Base-by-base conservation (phyloP, 345 rosid genomes). In the Streptanthus diversifolius region DNA sequence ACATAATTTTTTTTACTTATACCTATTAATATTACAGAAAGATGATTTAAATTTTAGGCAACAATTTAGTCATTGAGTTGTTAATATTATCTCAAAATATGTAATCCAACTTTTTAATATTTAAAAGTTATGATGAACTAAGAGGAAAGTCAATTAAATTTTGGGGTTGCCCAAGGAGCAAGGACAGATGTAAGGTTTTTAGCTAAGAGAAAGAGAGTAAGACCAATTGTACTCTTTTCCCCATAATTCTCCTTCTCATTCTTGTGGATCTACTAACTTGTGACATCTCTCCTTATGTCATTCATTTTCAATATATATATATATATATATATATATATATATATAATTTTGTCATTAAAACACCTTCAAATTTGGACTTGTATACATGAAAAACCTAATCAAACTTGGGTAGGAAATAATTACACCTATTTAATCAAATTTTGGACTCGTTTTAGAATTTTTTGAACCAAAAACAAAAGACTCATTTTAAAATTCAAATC, bases 171-270 rank as follows among this genome's bases (percentile, higher is more conserved):
- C 57, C 52, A 47, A 66, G 60, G 71, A 45, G 65, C 45, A 73
- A 65, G 58, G 66, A 73, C 59, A 56, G 33, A 65, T 56, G 66
- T 55, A 55, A 64, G 39, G 35, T 59, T 56, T 73, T 56, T 45
- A 65, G 65, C 59, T 44, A 73, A 64, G 41, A 33, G 36, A 60
- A 63, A 52, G 41, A 32, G 57, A 30, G 67, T 27, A 71, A 70
- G 40, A 73, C 77, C 51, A 55, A 56, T 45, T 56, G 52, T 56
- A 44, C 71, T 55, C 71, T 64, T 54, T 45, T 66, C 21, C 72
- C 45, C 61, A 74, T 57, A 58, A 74, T 66, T 66, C 66, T 74
- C 53, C 67, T 66, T 58, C 14, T 66, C 51, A 36, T 66, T 74
- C 37, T 10, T 35, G 22, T 66, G 45, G 43, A 66, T 74, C 43